Evolutionary conservation across 306 rosid species (phyloP), one percentile per base, ranked within the genome.

Genomic region (Rosa multiflora): DNA sequence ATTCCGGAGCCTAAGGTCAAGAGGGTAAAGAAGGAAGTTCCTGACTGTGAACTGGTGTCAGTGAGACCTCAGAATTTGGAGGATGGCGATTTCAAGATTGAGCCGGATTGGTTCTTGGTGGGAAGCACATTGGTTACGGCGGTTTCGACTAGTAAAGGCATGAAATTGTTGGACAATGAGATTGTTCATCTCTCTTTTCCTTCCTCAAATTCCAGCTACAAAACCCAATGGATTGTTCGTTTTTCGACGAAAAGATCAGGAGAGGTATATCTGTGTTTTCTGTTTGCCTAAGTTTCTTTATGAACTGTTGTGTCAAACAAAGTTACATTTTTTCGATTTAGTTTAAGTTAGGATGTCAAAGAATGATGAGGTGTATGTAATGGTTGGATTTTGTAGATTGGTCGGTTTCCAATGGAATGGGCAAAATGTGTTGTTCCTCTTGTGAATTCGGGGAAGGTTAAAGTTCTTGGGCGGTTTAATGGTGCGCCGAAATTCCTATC

Each of bases 361-460:
- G 37, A 32, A 32, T 32, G 37, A 32, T 32, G 37, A 2, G 3
- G 37, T 32, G 37, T 32, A 32, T 32, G 37, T 32, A 32, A 48
- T 46, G 67, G 29, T 70, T 80, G 80, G 40, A 14, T 51, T 46
- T 7, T 72, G 13, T 53, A 94, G 98, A 92, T 94, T 83, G 98
- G 98, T 78, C 82, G 98, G 82, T 83, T 94, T 80, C 93, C 90
- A 46, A 94, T 91, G 97, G 96, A 91, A 73, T 91, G 97, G 98
- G 94, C 90, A 13, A 90, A 90, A 67, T 63, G 76, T 79, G 82
- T 94, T 9, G 77, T 85, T 80, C 96, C 94, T 3, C 91, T 91
- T 76, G 79, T 90, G 55, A 68, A 58, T 37, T 89, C 97, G 10
- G 80, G 84, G 47, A 91, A 80, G 79, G 91, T 94, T 70, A 88